Percentiles rank a stretch among this genome's conserved stretches.
Conservation (phyloP, 129 eudicot species). For the Apium graveolens region DNA sequence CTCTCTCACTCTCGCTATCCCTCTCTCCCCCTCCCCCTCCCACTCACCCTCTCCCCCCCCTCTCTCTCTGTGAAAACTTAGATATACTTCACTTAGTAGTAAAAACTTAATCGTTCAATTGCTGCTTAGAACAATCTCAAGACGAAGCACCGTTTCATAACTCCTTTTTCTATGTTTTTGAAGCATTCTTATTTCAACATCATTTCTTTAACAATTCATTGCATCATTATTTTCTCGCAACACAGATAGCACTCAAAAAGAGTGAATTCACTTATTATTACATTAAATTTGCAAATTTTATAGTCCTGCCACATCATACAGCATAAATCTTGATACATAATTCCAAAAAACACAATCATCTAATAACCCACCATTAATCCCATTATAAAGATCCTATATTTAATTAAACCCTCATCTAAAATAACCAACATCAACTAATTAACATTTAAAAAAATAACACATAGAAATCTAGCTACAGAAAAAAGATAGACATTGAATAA, state of each 20-base stretch:
- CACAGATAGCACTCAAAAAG: neutral
- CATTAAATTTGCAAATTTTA: neutral
- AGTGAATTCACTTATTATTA: neutral
- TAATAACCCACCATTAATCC: neutral
- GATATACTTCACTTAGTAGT: neutral
- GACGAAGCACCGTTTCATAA: neutral
- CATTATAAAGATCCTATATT: neutral
- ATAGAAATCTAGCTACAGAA: neutral
- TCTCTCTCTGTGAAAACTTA: neutral
- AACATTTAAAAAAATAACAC: neutral
- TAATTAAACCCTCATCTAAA: neutral
- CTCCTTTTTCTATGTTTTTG: neutral
- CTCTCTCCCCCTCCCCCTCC: no score
- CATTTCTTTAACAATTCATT: neutral
- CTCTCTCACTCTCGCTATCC: no score
- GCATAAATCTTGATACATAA: neutral
- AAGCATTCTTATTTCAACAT: neutral
- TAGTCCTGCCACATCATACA: neutral
- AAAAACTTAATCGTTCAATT: neutral
- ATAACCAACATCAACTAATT: neutral
- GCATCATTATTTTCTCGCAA: neutral
- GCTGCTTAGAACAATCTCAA: neutral
- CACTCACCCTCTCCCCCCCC: no score
- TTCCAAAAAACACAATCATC: neutral
- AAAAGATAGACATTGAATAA: neutral